Percentiles rank a stretch among this genome's conserved stretches.
phyloP scores from a whole-genome alignment of 768 basidiomycete genomes.

The Mycena albidolilacea region DNA sequence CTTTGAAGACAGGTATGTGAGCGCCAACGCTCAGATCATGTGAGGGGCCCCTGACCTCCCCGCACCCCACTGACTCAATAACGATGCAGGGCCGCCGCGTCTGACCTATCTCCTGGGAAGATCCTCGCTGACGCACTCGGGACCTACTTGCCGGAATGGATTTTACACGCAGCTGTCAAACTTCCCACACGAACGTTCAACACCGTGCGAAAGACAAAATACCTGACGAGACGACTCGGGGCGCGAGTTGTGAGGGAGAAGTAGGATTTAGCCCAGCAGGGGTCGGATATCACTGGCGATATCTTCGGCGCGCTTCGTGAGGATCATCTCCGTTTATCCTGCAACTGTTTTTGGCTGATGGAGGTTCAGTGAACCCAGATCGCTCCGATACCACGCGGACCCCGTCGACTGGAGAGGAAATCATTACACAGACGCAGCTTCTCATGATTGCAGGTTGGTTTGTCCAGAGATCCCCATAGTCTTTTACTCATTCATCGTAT shows the following conservation, averaged over 20 bases:
- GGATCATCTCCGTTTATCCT: background rate
- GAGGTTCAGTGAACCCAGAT: background rate
- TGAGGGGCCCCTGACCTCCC: background rate
- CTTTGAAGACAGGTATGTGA: background rate
- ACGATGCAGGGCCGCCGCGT: background rate
- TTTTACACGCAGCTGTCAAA: background rate
- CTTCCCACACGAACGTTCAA: background rate
- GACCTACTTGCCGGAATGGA: background rate
- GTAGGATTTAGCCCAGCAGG: background rate
- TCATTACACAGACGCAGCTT: background rate
- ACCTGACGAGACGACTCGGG: background rate
- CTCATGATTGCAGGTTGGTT: background rate
- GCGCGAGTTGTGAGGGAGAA: background rate
- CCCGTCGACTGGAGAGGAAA: background rate
- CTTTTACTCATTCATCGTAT: background rate
- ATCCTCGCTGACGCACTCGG: background rate
- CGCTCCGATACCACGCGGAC: background rate
- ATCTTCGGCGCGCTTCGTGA: background rate
- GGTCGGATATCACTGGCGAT: background rate
- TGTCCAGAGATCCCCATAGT: too few relatives aligned
- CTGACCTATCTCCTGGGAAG: background rate
- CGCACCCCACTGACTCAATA: background rate
- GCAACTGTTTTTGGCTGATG: background rate
- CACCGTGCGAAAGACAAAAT: background rate
- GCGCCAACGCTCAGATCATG: background rate